Evolutionary conservation across 495 filamentous ascomycete species (phyloP).

Genomic region (Xylaria cubensis): DNA sequence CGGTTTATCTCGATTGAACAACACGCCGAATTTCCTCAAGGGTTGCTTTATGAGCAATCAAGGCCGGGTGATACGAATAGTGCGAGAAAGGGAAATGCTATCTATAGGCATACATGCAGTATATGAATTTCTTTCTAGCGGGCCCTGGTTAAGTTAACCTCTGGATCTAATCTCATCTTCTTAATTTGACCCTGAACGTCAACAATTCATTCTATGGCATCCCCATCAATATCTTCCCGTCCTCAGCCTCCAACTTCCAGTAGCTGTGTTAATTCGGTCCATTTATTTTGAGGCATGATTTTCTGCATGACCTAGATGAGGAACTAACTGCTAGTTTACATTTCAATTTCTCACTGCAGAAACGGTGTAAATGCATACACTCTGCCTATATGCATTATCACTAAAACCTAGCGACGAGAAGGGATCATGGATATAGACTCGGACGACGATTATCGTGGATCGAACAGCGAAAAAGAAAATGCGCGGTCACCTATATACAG

Average conservation of each 20-base stretch:
- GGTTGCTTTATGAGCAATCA: neutral
- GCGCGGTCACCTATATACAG: neutral
- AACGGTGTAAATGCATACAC: slow-evolving; percentile 19
- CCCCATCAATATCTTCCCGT: neutral
- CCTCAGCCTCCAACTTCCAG: neutral
- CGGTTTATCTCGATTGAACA: neutral
- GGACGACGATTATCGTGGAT: slow-evolving; percentile 7
- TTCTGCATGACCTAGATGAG: neutral
- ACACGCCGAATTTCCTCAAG: neutral
- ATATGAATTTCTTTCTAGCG: neutral
- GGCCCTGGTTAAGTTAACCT: neutral
- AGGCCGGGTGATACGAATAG: neutral
- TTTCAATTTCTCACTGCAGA: neutral
- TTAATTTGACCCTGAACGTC: neutral
- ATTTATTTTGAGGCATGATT: neutral
- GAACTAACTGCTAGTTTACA: neutral
- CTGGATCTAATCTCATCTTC: neutral
- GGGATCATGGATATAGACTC: slow-evolving; percentile 25
- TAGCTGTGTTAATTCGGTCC: neutral
- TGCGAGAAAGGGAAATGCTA: neutral
- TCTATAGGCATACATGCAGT: neutral
- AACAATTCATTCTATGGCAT: neutral
- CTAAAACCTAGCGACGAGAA: neutral
- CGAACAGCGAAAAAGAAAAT: slow-evolving; percentile 11
- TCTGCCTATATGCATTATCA: slow-evolving; percentile 18